Base-by-base conservation (phyloP, 1,284 basidiomycete genomes). In the Pyrrhoderma noxium region DNA sequence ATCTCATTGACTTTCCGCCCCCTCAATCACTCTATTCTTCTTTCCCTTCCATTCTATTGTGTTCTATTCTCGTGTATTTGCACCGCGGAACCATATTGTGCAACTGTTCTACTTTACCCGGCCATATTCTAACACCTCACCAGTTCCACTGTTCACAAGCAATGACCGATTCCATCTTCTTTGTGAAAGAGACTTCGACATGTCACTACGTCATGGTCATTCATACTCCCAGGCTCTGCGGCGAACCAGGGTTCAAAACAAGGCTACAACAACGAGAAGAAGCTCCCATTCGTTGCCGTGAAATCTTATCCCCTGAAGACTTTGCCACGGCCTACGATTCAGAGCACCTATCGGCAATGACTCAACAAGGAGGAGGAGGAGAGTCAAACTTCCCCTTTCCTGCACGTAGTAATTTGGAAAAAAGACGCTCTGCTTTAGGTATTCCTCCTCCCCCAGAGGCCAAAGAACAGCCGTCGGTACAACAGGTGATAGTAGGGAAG, bases 101-200 rank as follows among this genome's bases (percentile, higher is more conserved):
- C n/a, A 14, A 16, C 42, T 22, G 19, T n/a, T 21, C 34, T 47
- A 37, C 44, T 23, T n/a, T 43, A 27, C 22, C 7, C 21, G 38
- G 27, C n/a, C 27, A 11, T 31, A 31, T 16, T 40, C 38, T 40
- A 40, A 40, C 38, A 40, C n/a, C 38, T 22, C 38, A 18, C 38
- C 64, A 93, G 87, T 93, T 94, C 65, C 93, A 97, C 68, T 97
- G 93, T 70, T 90, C 89, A 55, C 90, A 91, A 85, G 87, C 86
- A 50, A 87, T 86, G 68, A 81, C 86, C 37, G 86, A 90, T 68
- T 79, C 77, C 13, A 90, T 96, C 61, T 79, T 90, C 49, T 85
- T 93, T 62, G 83, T 97, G 61, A 92, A 93, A 64, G 93, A 97
- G 72, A 79, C 90, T 18, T 86, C 86, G 62, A 93, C 85, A 25